Evolutionary conservation across 306 rosid genomes (phyloP).

Genomic region (Dryas alaskensis): DNA sequence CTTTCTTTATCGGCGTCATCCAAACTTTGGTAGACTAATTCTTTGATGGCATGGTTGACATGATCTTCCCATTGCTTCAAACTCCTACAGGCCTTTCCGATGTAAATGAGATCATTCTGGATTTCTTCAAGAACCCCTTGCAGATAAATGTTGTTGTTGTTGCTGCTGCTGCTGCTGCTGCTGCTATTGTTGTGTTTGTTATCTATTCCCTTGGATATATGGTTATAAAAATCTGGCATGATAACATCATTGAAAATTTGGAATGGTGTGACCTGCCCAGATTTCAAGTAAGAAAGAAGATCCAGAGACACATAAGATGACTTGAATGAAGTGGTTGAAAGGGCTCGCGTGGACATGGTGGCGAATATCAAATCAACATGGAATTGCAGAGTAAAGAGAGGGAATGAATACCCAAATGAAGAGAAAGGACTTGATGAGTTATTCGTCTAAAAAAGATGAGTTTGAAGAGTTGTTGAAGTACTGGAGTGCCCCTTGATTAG

Average conservation of each 20-base stretch:
- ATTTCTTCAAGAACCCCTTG: background rate
- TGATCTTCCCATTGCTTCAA: background rate
- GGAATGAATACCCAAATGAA: background rate
- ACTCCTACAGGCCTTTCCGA: background rate
- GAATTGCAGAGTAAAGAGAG: no score
- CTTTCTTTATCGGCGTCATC: conserved; percentile 14
- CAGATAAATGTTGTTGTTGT: background rate
- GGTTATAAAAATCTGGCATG: conserved; percentile 11
- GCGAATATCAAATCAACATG: background rate
- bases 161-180: background rate
- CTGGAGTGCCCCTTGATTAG: background rate
- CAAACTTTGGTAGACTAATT: background rate
- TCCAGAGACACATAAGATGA: conserved; percentile 25
- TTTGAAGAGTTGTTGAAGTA: background rate
- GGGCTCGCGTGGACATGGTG: background rate
- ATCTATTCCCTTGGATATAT: background rate
- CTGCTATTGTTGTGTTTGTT: background rate
- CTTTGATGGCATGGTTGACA: background rate
- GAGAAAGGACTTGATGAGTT: background rate
- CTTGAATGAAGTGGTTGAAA: conserved; percentile 10
- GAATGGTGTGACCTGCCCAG: conserved; percentile 19
- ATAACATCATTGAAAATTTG: conserved; percentile 22
- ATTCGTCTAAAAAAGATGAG: background rate
- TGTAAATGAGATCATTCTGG: background rate
- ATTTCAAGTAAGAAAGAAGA: conserved; percentile 27